Conservation (phyloP, 768 basidiomycete genomes). For the Termitomyces sp. region DNA sequence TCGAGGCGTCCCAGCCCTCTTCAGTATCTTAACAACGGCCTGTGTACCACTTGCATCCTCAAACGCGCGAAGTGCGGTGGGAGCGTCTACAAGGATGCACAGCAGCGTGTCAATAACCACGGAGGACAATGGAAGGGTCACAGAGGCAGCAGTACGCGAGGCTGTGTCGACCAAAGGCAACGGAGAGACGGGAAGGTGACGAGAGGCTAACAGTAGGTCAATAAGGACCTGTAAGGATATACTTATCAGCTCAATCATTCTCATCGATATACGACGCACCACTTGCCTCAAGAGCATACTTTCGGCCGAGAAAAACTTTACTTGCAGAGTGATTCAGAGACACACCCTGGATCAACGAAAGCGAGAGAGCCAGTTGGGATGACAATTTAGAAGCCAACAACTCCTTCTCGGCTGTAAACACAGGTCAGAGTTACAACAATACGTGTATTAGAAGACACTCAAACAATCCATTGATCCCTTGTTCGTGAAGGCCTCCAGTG, state of each 20-base stretch:
- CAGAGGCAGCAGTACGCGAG: conserved; percentile 12
- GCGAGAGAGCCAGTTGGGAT: conserved; percentile 48
- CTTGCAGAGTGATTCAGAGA: conserved; percentile 61
- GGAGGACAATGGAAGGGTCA: conserved; percentile 53
- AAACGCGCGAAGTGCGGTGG: conserved; percentile 67
- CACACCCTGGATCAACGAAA: conserved; percentile 75
- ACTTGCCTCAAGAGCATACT: conserved; percentile 61
- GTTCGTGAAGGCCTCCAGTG: conserved; percentile 43
- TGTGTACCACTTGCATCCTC: conserved; percentile 77
- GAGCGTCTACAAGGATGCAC: conserved; percentile 85
- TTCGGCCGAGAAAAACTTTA: conserved; percentile 66
- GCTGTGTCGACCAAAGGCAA: conserved; percentile 22
- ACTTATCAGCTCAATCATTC: not conserved
- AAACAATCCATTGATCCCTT: conserved; percentile 40
- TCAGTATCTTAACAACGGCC: conserved; percentile 80
- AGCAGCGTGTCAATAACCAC: conserved; percentile 78
- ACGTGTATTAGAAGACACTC: conserved; percentile 17
- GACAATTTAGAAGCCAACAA: conserved; percentile 43
- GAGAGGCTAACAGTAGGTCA: conserved; percentile 63
- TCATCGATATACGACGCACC: conserved; percentile 4
- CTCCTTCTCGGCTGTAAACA: conserved; percentile 27
- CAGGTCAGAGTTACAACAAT: conserved; percentile 3
- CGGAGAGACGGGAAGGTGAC: conserved; percentile 41
- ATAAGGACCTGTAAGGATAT: conserved; percentile 54
- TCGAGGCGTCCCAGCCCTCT: conserved; percentile 78